A percentile compares a stretch with the other conserved stretches of the same genome.
Conservation (phyloP, 805 yeast species). For the Komagataella populi region DNA sequence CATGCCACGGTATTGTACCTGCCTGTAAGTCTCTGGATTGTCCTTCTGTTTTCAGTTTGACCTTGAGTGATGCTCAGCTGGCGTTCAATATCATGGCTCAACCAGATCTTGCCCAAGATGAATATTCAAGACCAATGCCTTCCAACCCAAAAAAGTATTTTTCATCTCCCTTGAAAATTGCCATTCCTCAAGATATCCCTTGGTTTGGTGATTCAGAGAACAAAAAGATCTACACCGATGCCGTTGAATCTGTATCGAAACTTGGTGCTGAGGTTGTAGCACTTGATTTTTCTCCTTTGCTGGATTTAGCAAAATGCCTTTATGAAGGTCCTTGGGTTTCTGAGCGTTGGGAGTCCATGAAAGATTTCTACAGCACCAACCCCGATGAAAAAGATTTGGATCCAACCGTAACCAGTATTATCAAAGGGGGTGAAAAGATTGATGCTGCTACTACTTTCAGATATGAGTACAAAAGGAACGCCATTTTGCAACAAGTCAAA, state of each 20-base stretch:
- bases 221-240: slow-evolving; percentile 49
- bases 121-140: slow-evolving; percentile 71
- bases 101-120: slow-evolving; percentile 56
- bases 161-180: slow-evolving; percentile 40
- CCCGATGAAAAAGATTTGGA: slow-evolving; percentile 66
- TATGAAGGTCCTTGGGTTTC: slow-evolving; percentile 99
- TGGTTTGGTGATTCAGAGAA: slow-evolving; percentile 81
- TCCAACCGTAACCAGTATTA: slow-evolving; percentile 69
- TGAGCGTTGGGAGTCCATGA: slow-evolving; percentile 78
- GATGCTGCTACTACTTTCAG: slow-evolving; percentile 77
- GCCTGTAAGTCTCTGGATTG: slow-evolving; percentile 94
- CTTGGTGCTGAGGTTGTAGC: slow-evolving; percentile 46
- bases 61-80: slow-evolving; percentile 71
- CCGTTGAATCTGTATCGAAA: slow-evolving; percentile 38
- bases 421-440: slow-evolving; percentile 63
- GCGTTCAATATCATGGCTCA: slow-evolving; percentile 60
- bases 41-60: slow-evolving; percentile 73
- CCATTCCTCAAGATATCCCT: slow-evolving; percentile 56
- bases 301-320: slow-evolving; percentile 73
- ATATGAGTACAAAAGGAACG: slow-evolving; percentile 79
- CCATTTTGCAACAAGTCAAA: slow-evolving; percentile 53
- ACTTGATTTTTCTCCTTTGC: slow-evolving; percentile 61
- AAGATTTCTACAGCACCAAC: slow-evolving; percentile 54
- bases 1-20: slow-evolving; percentile 89
- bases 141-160: slow-evolving; percentile 46